Percentiles rank a stretch among this genome's conserved stretches.
Conservation (phyloP, 208 protist species). For the Leishmania major region DNA sequence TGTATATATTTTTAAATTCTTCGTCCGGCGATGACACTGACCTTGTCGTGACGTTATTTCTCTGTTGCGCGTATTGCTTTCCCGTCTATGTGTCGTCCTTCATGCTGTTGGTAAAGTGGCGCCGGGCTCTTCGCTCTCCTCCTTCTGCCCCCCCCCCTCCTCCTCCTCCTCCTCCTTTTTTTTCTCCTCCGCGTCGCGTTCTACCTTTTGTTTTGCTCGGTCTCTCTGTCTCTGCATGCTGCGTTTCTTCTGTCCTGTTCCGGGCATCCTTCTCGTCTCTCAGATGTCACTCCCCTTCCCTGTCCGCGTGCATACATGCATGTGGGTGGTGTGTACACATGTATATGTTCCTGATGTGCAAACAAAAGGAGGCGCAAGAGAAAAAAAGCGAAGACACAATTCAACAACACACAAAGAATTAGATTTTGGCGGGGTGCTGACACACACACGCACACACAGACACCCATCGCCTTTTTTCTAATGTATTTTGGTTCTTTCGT, state of each 20-base stretch:
- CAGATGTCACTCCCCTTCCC: background rate
- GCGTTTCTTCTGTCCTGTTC: background rate
- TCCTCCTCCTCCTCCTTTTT: too few relatives aligned
- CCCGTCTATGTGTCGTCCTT: background rate
- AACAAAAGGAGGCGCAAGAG: background rate
- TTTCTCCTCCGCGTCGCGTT: background rate
- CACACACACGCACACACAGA: background rate
- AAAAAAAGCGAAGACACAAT: background rate
- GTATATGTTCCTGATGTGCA: background rate
- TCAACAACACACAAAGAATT: background rate
- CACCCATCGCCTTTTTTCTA: background rate
- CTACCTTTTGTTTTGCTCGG: background rate
- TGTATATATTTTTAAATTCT: background rate
- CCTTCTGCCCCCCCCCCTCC: background rate
- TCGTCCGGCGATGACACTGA: background rate
- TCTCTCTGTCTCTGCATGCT: background rate
- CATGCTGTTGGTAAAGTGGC: background rate
- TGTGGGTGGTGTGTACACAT: background rate
- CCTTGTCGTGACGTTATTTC: background rate
- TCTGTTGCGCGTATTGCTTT: constrained; percentile 3
- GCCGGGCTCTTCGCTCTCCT: background rate
- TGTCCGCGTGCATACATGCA: background rate
- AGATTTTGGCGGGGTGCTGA: background rate
- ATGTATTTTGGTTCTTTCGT: constrained; percentile 1
- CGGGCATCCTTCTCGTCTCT: background rate